A percentile compares a stretch with the other conserved stretches of the same genome.
These are phyloP conservation scores for Globomyces pollinis-pini DNA, from an alignment of 192 early-diverging fungal genomes.

Conservation along the genomic window DNA sequence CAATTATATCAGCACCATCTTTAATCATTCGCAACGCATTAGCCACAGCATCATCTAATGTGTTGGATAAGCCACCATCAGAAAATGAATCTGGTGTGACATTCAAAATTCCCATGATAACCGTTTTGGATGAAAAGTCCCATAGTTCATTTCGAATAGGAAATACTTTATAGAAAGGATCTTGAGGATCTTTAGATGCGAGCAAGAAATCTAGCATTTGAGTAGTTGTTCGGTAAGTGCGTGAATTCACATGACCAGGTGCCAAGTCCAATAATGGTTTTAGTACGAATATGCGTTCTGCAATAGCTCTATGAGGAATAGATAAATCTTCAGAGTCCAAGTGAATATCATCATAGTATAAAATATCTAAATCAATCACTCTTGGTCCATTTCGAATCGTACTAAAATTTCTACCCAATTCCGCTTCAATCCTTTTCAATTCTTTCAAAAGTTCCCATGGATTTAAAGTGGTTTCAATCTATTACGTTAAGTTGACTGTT, in stretches of 20 bases:
- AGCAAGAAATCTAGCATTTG: conserved; percentile 57
- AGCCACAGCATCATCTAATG: conserved; percentile 54
- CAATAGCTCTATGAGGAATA: conserved; percentile 82
- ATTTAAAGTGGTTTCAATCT: conserved; percentile 67
- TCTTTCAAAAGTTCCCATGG: conserved; percentile 64
- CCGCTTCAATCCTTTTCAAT: conserved; percentile 78
- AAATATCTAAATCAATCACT: conserved; percentile 90
- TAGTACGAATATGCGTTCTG: conserved; percentile 93
- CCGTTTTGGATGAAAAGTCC: conserved; percentile 59
- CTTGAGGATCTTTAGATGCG: conserved; percentile 35
- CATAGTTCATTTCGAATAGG: conserved; percentile 41
- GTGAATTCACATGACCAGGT: conserved; percentile 79
- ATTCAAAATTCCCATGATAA: conserved; percentile 95
- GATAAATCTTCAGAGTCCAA: conserved; percentile 58
- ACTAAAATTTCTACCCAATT: conserved; percentile 65
- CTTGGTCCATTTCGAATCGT: conserved; percentile 75
- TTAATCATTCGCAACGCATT: conserved; percentile 60
- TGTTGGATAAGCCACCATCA: conserved; percentile 74
- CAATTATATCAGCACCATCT: conserved; percentile 84
- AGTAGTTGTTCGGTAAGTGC: conserved; percentile 66
- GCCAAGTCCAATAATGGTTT: conserved; percentile 93
- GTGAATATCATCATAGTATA: conserved; percentile 79
- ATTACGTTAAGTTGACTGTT: conserved; percentile 5
- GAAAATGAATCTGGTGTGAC: conserved; percentile 95
- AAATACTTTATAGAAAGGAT: conserved; percentile 25